Percentiles rank a stretch among this genome's conserved stretches.
Conservation (phyloP, 106 monocot species). For the Cymbidium sinense region DNA sequence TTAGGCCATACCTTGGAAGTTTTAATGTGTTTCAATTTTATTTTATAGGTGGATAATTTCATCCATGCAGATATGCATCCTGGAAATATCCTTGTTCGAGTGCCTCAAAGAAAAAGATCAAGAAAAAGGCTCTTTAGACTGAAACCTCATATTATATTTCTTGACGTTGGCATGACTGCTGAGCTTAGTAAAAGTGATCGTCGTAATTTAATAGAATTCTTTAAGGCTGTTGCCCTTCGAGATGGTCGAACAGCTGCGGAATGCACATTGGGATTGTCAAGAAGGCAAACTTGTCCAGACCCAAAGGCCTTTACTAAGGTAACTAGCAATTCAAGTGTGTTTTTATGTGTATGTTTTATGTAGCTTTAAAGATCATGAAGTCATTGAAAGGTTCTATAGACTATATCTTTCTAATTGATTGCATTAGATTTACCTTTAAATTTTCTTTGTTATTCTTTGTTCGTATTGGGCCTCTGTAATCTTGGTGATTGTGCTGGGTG, state of each 20-base stretch:
- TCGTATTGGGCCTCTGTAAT: neutral
- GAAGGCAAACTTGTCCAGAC: constrained; percentile 47
- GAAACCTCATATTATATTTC: constrained; percentile 54
- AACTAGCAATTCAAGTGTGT: neutral
- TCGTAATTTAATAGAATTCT: constrained; percentile 52
- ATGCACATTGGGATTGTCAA: constrained; percentile 49
- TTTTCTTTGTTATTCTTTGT: neutral
- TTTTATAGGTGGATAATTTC: constrained; percentile 57
- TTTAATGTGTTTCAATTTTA: neutral
- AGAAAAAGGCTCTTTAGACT: constrained; percentile 33
- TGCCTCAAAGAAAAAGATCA: constrained; percentile 24
- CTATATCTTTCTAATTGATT: neutral
- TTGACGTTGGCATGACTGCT: constrained; percentile 73
- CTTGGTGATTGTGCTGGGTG: neutral
- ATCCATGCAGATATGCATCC: constrained; percentile 78
- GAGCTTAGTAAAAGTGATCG: constrained; percentile 51
- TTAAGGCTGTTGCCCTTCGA: constrained; percentile 52
- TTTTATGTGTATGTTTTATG: neutral
- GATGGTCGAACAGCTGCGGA: constrained; percentile 55
- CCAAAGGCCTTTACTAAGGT: constrained; percentile 56
- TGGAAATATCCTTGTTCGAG: constrained; percentile 56
- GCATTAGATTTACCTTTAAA: neutral
- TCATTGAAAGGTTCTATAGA: neutral
- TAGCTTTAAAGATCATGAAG: neutral
- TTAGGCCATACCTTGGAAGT: neutral